phyloP scores from a whole-genome alignment of 768 basidiomycete species.

The Amanita inopinata region DNA sequence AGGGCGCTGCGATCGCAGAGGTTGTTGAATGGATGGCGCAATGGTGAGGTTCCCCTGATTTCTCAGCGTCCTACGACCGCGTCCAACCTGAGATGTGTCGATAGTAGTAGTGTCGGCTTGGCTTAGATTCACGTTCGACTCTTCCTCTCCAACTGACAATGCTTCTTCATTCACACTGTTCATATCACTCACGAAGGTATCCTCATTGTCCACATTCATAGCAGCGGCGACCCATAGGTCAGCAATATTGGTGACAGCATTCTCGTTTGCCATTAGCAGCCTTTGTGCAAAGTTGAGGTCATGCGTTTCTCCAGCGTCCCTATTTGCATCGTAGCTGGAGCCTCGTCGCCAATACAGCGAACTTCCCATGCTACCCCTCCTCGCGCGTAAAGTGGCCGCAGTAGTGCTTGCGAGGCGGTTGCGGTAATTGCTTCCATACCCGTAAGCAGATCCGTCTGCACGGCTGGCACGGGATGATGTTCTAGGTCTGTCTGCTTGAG shows the following conservation, averaged over 20 bases:
- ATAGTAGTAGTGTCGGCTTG: conserved; percentile 14
- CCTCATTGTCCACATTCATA: conserved; percentile 88
- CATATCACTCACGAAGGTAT: conserved; percentile 56
- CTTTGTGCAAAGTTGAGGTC: conserved; percentile 85
- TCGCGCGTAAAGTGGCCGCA: conserved; percentile 27
- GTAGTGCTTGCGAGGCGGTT: conserved; percentile 41
- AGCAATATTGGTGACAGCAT: conserved; percentile 88
- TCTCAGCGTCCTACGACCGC: conserved; percentile 12
- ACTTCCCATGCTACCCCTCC: conserved; percentile 48
- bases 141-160: conserved; percentile 17
- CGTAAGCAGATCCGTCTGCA: conserved; percentile 72
- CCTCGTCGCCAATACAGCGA: conserved; percentile 42
- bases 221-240: conserved; percentile 98
- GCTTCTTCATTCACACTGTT: conserved; percentile 20
- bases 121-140: conserved; percentile 14
- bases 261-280: conserved; percentile 87
- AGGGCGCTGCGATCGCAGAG: background rate
- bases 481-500: conserved; percentile 32
- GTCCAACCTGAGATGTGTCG: conserved; percentile 2
- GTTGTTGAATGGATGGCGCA: conserved; percentile 19
- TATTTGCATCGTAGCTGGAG: conserved; percentile 35
- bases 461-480: conserved; percentile 49
- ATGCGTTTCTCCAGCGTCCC: conserved; percentile 28
- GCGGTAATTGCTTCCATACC: conserved; percentile 53
- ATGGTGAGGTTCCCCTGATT: background rate